These are phyloP conservation scores for Chlorella sorokiniana DNA, from an alignment of 139 green algal species.

Conservation along the genomic window DNA sequence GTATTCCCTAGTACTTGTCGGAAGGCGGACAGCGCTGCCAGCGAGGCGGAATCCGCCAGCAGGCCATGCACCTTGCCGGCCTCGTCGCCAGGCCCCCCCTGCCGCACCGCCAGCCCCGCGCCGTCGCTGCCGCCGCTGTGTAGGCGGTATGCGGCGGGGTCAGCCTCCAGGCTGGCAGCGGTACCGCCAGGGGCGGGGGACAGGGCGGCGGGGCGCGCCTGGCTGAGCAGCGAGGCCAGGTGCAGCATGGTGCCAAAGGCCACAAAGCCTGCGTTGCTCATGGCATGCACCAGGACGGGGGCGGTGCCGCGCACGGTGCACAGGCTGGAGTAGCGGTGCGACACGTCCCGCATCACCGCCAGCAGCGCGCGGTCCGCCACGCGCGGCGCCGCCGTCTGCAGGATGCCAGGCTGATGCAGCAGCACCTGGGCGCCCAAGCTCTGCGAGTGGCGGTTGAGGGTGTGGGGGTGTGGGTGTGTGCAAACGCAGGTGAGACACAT, in stretches of 20 bases:
- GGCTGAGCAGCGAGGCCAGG: slow-evolving; percentile 3
- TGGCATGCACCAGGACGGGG: slow-evolving; percentile 34
- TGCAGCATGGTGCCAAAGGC: slow-evolving; percentile 55
- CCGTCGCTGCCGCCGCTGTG: not conserved
- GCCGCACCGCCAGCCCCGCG: too few relatives aligned
- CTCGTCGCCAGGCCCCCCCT: not conserved
- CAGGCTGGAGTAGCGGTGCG: not conserved
- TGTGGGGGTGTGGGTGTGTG: not conserved
- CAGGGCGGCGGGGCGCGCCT: not conserved
- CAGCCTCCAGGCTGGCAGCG: not conserved
- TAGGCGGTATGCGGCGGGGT: not conserved
- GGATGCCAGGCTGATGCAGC: slow-evolving; percentile 16
- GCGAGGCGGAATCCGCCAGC: slow-evolving; percentile 1
- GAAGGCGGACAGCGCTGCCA: slow-evolving; percentile 13
- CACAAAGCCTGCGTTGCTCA: slow-evolving; percentile 57
- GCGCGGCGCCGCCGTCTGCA: slow-evolving; percentile 22
- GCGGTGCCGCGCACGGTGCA: not conserved
- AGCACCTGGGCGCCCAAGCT: slow-evolving; percentile 16
- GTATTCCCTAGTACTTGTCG: slow-evolving; percentile 8
- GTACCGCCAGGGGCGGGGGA: not conserved
- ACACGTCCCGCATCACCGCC: slow-evolving; percentile 17
- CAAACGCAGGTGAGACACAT: not conserved
- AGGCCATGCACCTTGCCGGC: not conserved
- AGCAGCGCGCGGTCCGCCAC: slow-evolving; percentile 6
- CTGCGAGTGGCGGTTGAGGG: too few relatives aligned